phyloP scores from a whole-genome alignment of 352 stramenopile species.

The Phytopythium ostracodes region DNA sequence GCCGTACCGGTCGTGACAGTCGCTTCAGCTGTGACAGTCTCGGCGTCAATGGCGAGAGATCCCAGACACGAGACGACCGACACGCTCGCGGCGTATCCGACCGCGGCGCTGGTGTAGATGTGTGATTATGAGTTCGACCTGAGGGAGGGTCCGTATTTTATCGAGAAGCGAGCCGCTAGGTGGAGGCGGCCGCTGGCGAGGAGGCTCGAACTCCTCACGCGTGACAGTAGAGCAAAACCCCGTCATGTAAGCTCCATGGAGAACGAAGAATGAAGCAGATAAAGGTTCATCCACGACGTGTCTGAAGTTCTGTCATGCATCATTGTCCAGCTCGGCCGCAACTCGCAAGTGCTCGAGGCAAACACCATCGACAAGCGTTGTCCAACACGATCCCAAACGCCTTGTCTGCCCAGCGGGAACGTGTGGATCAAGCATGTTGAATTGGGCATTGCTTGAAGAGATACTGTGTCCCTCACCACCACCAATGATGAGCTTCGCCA shows the following conservation, averaged over 20 bases:
- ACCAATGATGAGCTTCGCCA: too few species aligned
- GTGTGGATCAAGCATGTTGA: too few species aligned
- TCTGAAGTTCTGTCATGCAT: too few species aligned
- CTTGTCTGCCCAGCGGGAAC: too few species aligned
- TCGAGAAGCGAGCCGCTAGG: background rate
- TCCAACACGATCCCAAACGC: too few species aligned
- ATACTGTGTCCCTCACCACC: too few species aligned
- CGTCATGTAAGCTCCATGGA: background rate
- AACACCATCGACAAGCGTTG: too few species aligned
- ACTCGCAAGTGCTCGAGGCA: too few species aligned
- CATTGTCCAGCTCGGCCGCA: too few species aligned
- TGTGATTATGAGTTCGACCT: background rate
- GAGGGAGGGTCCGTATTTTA: background rate
- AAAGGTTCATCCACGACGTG: too few species aligned
- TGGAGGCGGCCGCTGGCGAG: background rate
- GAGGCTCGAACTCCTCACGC: background rate
- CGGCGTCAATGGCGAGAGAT: background rate
- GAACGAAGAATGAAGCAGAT: background rate
- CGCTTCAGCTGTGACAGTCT: too few species aligned
- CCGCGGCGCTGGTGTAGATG: constrained; percentile 3
- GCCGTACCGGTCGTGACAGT: constrained; percentile 7
- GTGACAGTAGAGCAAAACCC: constrained; percentile 3
- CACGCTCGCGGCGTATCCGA: constrained; percentile 24
- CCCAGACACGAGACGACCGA: constrained; percentile 3
- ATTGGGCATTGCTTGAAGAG: too few species aligned